These are phyloP conservation scores for Acer saccharum DNA, from an alignment of 345 rosid species.

Conservation along the genomic window DNA sequence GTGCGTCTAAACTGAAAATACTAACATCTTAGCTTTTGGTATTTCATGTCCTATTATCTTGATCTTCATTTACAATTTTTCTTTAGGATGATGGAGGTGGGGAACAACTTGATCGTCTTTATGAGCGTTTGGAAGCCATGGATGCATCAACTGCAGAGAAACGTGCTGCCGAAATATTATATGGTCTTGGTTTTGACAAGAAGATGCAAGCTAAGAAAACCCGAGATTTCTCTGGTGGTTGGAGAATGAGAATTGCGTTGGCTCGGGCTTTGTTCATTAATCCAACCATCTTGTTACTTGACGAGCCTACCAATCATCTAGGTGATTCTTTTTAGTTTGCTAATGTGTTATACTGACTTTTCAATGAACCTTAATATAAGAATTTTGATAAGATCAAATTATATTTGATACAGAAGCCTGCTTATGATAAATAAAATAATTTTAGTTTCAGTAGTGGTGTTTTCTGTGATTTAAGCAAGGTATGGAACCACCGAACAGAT, in stretches of 20 bases:
- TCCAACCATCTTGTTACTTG: constrained; percentile 92
- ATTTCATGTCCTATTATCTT: background rate
- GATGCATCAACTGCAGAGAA: constrained; percentile 99
- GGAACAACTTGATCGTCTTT: constrained; percentile 82
- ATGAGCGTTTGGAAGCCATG: constrained; percentile 90
- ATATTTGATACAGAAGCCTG: background rate
- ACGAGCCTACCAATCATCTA: constrained; percentile 97
- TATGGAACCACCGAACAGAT: background rate
- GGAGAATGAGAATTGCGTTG: constrained; percentile 99
- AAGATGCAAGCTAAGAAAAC: constrained; percentile 93
- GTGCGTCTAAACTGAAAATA: constrained; percentile 30
- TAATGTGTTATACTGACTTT: background rate
- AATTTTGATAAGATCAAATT: background rate
- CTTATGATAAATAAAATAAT: background rate
- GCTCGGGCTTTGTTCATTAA: constrained; percentile 95
- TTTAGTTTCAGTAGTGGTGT: background rate
- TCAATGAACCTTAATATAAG: background rate
- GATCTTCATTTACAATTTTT: background rate
- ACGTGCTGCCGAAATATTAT: constrained; percentile 95
- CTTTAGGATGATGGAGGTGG: constrained; percentile 95
- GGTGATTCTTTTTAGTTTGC: constrained; percentile 42
- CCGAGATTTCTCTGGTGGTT: constrained; percentile 95
- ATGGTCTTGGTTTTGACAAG: constrained; percentile 94
- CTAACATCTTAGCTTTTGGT: background rate
- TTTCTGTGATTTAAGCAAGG: background rate